Percentiles rank a stretch among this genome's conserved stretches.
These are phyloP conservation scores for Verticillium longisporum DNA, from an alignment of 2,329 filamentous ascomycete genomes.

Conservation along the genomic window DNA sequence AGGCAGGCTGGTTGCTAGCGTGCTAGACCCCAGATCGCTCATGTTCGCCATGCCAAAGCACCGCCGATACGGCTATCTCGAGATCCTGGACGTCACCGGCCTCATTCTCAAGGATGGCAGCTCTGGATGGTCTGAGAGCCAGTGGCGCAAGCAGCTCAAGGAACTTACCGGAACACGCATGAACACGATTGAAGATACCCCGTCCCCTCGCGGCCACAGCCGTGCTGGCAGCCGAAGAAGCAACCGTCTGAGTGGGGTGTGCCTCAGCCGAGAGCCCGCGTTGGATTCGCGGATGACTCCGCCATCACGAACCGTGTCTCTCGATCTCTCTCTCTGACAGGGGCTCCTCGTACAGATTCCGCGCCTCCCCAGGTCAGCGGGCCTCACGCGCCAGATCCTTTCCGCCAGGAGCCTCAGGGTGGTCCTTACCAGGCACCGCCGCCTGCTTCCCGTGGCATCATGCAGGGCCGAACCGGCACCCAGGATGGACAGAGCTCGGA, in stretches of 20 bases:
- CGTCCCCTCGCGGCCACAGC: constrained; percentile 20
- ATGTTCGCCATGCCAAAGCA: constrained; percentile 98
- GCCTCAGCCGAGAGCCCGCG: constrained; percentile 31
- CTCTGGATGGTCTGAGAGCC: constrained; percentile 70
- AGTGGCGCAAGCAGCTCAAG: constrained; percentile 87
- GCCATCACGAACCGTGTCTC: constrained; percentile 40
- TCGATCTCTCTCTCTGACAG: constrained; percentile 42
- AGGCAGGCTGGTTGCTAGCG: constrained; percentile 77
- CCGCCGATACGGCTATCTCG: constrained; percentile 81
- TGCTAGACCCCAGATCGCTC: constrained; percentile 76
- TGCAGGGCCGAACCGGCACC: constrained; percentile 36
- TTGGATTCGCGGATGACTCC: constrained; percentile 53
- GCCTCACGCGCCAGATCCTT: constrained; percentile 14
- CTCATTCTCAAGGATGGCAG: constrained; percentile 76
- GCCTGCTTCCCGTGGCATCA: constrained; percentile 29
- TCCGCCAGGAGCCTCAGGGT: constrained; percentile 19
- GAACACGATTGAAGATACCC: constrained; percentile 48
- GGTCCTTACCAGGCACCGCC: constrained; percentile 24
- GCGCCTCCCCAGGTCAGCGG: constrained; percentile 37
- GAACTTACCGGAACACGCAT: constrained; percentile 79
- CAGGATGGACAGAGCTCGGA: constrained; percentile 52
- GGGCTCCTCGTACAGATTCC: constrained; percentile 41
- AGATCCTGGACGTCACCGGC: constrained; percentile 75
- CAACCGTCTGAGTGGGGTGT: constrained; percentile 45
- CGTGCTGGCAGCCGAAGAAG: constrained; percentile 44